phyloP scores from a whole-genome alignment of 805 yeast genomes.

The Kluyveromyces dobzhanskii region DNA sequence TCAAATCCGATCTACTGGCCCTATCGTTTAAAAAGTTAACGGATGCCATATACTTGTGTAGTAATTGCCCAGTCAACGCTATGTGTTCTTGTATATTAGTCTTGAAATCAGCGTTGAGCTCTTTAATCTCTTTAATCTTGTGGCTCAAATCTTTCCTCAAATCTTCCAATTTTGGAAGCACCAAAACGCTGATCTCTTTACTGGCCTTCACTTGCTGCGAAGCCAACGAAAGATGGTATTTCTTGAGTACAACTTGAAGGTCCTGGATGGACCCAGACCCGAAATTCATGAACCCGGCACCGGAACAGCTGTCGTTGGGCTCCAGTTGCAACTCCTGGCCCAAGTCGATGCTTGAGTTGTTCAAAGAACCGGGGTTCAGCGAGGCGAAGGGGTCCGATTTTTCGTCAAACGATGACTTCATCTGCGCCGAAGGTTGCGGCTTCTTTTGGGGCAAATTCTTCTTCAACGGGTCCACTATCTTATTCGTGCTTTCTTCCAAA shows the following conservation, averaged over 20 bases:
- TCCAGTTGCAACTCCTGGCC: slow-evolving; percentile 8
- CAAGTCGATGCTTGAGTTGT: background rate
- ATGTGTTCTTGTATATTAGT: slow-evolving; percentile 52
- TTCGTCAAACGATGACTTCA: slow-evolving; percentile 1
- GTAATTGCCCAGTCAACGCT: slow-evolving; percentile 50
- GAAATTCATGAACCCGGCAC: slow-evolving; percentile 53
- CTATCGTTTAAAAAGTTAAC: slow-evolving; percentile 35
- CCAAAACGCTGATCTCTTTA: slow-evolving; percentile 44
- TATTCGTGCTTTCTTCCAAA: slow-evolving; percentile 26
- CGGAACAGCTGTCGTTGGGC: slow-evolving; percentile 15
- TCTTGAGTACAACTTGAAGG: slow-evolving; percentile 58
- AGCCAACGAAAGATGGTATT: slow-evolving; percentile 53
- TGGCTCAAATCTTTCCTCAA: slow-evolving; percentile 60
- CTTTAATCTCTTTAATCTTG: slow-evolving; percentile 75
- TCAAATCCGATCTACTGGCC: slow-evolving; percentile 20
- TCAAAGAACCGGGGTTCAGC: background rate
- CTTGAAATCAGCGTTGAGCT: slow-evolving; percentile 54
- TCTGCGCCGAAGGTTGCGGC: slow-evolving; percentile 4
- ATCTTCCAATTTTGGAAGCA: slow-evolving; percentile 51
- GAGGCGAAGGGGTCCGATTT: slow-evolving; percentile 2
- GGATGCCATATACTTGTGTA: slow-evolving; percentile 40
- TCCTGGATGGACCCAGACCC: slow-evolving; percentile 77
- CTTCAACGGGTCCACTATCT: slow-evolving; percentile 42
- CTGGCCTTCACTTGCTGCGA: slow-evolving; percentile 45
- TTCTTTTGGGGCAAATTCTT: slow-evolving; percentile 33